phyloP scores from a whole-genome alignment of 257 asterid species.

The Penstemon eatonii region DNA sequence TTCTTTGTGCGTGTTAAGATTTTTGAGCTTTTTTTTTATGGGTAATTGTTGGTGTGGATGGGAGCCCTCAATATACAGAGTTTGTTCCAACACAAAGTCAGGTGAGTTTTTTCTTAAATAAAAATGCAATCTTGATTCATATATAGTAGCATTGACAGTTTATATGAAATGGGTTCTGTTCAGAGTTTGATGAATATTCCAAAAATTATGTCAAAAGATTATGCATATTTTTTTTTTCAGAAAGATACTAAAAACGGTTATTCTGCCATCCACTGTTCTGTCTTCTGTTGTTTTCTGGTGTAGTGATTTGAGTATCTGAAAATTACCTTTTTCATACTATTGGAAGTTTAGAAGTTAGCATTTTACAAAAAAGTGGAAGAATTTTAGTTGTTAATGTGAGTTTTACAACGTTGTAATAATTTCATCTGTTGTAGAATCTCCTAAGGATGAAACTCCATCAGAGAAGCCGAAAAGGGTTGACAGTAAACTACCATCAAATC shows the following conservation, averaged over 20 bases:
- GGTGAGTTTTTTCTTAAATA: constrained; percentile 38
- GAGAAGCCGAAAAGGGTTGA: constrained; percentile 43
- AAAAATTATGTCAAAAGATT: background rate
- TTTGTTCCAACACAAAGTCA: constrained; percentile 65
- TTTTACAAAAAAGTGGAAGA: too few relatives aligned
- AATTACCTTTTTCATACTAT: too few relatives aligned
- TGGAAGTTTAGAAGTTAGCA: too few relatives aligned
- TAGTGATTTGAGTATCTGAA: too few relatives aligned
- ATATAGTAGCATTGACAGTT: background rate
- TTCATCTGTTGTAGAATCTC: constrained; percentile 43
- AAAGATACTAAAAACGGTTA: background rate
- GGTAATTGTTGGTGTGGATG: constrained; percentile 71
- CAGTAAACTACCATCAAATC: constrained; percentile 70
- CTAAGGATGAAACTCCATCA: constrained; percentile 42
- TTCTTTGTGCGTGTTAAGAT: constrained; percentile 2
- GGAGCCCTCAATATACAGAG: constrained; percentile 51
- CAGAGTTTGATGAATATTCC: background rate
- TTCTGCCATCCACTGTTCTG: background rate
- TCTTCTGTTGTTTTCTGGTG: background rate
- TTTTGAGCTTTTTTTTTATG: constrained; percentile 36
- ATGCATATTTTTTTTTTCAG: background rate
- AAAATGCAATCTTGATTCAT: background rate
- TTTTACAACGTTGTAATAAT: background rate
- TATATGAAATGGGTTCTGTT: background rate
- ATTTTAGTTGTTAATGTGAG: too few relatives aligned